These are phyloP conservation scores for Takakia lepidozioides DNA, from an alignment of 225 moss, liverwort and hornwort species.

Conservation along the genomic window DNA sequence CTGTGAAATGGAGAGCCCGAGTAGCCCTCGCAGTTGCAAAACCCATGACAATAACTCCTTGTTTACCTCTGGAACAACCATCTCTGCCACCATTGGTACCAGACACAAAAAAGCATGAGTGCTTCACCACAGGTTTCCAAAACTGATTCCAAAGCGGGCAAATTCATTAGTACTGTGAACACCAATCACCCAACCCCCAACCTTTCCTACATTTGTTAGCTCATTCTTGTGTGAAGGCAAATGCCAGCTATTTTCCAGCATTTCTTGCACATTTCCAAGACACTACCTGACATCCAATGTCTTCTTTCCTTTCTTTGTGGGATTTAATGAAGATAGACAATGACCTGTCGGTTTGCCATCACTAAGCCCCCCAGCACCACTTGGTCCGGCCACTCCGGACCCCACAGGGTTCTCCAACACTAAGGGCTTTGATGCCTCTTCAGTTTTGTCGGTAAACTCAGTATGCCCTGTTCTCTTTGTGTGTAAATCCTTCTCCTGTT, in stretches of 20 bases:
- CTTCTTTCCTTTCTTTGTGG: no score
- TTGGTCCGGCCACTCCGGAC: no score
- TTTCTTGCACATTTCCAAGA: no score
- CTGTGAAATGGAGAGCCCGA: constrained; percentile 86
- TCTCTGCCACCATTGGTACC: constrained; percentile 52
- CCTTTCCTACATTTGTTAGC: no score
- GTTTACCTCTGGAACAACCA: constrained; percentile 89
- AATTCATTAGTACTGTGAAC: no score
- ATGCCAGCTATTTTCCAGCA: no score
- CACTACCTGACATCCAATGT: no score
- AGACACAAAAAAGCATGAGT: no score
- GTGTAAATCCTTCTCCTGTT: constrained; percentile 81
- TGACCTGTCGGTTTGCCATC: constrained; percentile 35
- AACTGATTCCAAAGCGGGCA: no score
- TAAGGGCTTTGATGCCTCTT: constrained; percentile 72
- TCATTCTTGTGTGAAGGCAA: no score
- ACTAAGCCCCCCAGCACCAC: constrained; percentile 30
- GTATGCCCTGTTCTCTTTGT: constrained; percentile 73
- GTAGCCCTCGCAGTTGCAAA: constrained; percentile 70
- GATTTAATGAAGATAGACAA: constrained; percentile 1
- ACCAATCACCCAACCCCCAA: no score
- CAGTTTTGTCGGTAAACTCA: constrained; percentile 71
- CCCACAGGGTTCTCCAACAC: constrained; percentile 45
- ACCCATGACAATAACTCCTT: constrained; percentile 80
- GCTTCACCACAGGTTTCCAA: no score